A percentile compares a stretch with the other conserved stretches of the same genome.
phyloP scores from a whole-genome alignment of 768 basidiomycete genomes.

The Pleurotus sapidus region DNA sequence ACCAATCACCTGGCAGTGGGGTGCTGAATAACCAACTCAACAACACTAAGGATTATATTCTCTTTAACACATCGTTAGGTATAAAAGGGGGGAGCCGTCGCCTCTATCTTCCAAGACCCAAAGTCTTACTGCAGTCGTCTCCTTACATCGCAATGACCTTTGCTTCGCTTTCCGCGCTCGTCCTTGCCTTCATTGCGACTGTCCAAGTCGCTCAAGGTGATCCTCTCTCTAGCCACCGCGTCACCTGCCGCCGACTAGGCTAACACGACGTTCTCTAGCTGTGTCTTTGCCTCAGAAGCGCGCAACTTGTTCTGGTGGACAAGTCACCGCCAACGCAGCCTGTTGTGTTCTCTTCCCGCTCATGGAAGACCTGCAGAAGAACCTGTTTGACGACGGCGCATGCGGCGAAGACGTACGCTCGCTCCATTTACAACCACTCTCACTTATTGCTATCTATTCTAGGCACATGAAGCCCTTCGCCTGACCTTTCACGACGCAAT shows the following conservation, averaged over 20 bases:
- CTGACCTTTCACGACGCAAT: conserved; percentile 41
- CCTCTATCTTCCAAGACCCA: not conserved
- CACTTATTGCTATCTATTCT: not conserved
- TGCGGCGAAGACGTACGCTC: conserved; percentile 23
- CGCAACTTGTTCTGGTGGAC: conserved; percentile 26
- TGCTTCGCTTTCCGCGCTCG: not conserved
- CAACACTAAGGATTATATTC: too few relatives aligned
- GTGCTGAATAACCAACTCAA: too few relatives aligned
- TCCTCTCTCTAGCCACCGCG: not conserved
- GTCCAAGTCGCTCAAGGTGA: not conserved
- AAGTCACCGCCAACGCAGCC: conserved; percentile 23
- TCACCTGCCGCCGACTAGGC: not conserved
- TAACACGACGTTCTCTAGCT: not conserved
- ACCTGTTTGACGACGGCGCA: conserved; percentile 24
- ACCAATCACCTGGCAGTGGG: too few relatives aligned
- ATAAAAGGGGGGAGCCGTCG: not conserved
- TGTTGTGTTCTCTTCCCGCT: conserved; percentile 23
- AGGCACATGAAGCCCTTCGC: conserved; percentile 27
- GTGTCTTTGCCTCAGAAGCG: conserved; percentile 9
- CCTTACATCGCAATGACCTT: not conserved
- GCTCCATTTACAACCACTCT: not conserved
- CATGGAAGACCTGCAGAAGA: conserved; percentile 17
- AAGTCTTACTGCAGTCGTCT: not conserved
- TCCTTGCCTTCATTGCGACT: not conserved
- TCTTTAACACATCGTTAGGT: not conserved